Base-by-base conservation (phyloP, 139 green algal species). In the Chlamydomonas schloesseri region DNA sequence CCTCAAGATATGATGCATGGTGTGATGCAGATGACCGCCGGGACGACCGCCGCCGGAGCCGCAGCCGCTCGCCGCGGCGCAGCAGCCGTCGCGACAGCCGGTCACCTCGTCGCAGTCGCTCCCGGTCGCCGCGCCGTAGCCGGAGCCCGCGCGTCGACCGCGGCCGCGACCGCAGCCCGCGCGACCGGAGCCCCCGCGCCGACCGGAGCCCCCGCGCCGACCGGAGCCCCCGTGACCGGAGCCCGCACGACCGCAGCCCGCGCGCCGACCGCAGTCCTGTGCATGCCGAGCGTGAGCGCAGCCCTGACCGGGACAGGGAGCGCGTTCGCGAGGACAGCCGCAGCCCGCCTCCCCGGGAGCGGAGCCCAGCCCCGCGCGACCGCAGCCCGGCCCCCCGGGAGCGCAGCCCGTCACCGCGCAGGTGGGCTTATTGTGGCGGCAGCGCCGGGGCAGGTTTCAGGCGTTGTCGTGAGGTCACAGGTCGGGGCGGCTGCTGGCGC, bases 81-180 rank as follows among this genome's bases (percentile, higher is more conserved):
- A 23, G 81, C 55, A 47, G 60, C 29, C 37, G 81, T 18, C n/a
- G 68, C 26, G 33, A 23, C 15, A 74, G 71, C 42, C 58, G 69
- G 33, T 67, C 58, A 46, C 57, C 78, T 0, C 36, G 71, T 28
- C 72, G 79, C 28, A 58, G 46, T 1, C 3, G 36, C 29, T 36
- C 24, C 46, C 84, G 81, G 28, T 80, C 64, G 0, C 80, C 83
- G 33, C 68, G 77, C 37, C 75, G 73, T 74, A 74, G 74, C 73
- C 87, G 83, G 73, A 84, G 82, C 47, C 72, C 37, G 37, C 68
- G 71, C 71, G 29, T 42, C 11, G 82, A 87, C 53, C 73, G 73
- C 23, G 78, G 65, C 78, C 36, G 28, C 71, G 65, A 65, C 53
- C 23, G 15, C 2, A 26, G 82, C 60, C 42, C n/a, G 47, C 53